These are phyloP conservation scores for Hirschioporus abietinus DNA, from an alignment of 768 basidiomycete species.

Conservation along the genomic window DNA sequence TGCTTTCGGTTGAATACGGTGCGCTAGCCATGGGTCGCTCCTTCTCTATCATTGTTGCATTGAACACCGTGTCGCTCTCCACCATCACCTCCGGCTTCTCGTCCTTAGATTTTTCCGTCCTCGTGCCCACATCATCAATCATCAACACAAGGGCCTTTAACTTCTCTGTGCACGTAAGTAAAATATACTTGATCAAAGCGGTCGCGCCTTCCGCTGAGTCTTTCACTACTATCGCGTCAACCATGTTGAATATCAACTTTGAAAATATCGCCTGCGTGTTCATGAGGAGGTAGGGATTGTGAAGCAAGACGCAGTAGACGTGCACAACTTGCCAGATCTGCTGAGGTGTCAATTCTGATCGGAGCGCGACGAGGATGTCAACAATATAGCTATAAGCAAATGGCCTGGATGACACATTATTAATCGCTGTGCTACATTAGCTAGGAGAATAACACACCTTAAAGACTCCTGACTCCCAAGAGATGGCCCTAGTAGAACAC, in stretches of 20 bases:
- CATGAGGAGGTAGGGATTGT: constrained; percentile 77
- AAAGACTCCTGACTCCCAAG: constrained; percentile 83
- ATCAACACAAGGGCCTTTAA: constrained; percentile 74
- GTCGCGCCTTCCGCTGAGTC: constrained; percentile 65
- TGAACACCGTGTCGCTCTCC: constrained; percentile 35
- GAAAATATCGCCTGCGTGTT: constrained; percentile 86
- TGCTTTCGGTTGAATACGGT: constrained; percentile 72
- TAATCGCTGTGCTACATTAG: constrained; percentile 8
- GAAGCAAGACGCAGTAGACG: constrained; percentile 82
- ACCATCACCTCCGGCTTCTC: background rate
- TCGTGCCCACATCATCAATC: constrained; percentile 48
- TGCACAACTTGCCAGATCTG: constrained; percentile 78
- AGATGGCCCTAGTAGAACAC: constrained; percentile 79
- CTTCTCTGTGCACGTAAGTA: constrained; percentile 81
- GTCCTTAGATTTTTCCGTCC: constrained; percentile 37
- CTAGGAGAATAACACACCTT: constrained; percentile 38
- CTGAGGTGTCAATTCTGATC: constrained; percentile 67
- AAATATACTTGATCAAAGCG: constrained; percentile 64
- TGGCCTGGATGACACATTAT: constrained; percentile 38
- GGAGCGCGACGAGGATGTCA: constrained; percentile 90
- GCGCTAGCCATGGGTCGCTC: constrained; percentile 77
- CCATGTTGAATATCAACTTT: constrained; percentile 87
- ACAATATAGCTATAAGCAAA: constrained; percentile 84
- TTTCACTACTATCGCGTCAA: constrained; percentile 77
- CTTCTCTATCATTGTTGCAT: constrained; percentile 74